Conservation (phyloP, 768 basidiomycete genomes). For the Krasilnikovozyma curviuscula region DNA sequence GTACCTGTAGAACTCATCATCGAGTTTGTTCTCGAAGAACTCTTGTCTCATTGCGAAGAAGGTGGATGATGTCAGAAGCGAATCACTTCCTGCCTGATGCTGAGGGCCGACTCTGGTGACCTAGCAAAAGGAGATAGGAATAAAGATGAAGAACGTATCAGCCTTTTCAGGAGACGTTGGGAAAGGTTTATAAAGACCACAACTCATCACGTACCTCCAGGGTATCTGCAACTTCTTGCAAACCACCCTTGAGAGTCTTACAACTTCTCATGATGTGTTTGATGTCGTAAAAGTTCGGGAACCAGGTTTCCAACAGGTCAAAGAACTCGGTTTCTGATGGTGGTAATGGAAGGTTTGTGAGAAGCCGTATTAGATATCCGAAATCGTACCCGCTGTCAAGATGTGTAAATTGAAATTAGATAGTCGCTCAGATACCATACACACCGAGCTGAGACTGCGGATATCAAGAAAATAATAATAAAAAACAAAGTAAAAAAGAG, state of each 20-base stretch:
- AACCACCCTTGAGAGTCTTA: constrained; percentile 62
- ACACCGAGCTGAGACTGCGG: too few relatives aligned
- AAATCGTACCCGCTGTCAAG: constrained; percentile 80
- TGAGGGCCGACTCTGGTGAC: constrained; percentile 72
- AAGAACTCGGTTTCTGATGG: constrained; percentile 80
- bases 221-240: constrained; percentile 92
- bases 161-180: not conserved
- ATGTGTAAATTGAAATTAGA: not conserved
- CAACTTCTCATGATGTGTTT: constrained; percentile 84
- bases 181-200: not conserved
- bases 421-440: too few relatives aligned
- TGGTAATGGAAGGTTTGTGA: constrained; percentile 60
- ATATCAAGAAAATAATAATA: too few relatives aligned
- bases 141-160: not conserved
- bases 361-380: constrained; percentile 88
- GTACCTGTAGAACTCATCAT: constrained; percentile 37
- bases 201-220: constrained; percentile 49
- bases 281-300: constrained; percentile 91
- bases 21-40: constrained; percentile 78
- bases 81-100: constrained; percentile 95
- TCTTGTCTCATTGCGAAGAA: constrained; percentile 91
- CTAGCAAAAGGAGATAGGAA: constrained; percentile 27
- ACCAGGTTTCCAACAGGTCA: constrained; percentile 69
- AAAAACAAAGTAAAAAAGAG: too few relatives aligned
- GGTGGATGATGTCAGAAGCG: constrained; percentile 72